Conservation (phyloP, 192 early-diverging fungal genomes). For the Gaertneriomyces sp. region DNA sequence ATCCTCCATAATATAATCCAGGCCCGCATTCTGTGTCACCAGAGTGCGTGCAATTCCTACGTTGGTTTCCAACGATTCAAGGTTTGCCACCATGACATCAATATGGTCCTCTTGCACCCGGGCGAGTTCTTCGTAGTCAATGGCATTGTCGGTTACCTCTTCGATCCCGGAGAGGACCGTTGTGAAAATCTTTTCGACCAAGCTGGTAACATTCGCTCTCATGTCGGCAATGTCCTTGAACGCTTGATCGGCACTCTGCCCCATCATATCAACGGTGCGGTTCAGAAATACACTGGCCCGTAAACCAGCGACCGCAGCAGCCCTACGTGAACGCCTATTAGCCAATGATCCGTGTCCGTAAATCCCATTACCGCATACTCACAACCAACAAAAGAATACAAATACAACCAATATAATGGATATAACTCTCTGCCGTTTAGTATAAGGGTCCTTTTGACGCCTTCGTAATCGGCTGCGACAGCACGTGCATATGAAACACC, state of each 20-base stretch:
- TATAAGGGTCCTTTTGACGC: slow-evolving; percentile 31
- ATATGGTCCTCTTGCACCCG: neutral
- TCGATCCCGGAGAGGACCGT: slow-evolving; percentile 1
- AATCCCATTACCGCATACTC: neutral
- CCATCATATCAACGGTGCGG: slow-evolving; percentile 7
- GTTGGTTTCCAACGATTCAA: neutral
- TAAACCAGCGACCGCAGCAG: slow-evolving; percentile 16
- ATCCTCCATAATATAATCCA: neutral
- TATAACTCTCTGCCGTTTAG: slow-evolving; percentile 7
- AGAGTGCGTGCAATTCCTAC: too few species aligned
- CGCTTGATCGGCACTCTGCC: slow-evolving; percentile 1
- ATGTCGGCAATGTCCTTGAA: slow-evolving; percentile 2
- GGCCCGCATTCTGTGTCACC: too few species aligned
- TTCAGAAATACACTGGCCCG: slow-evolving; percentile 5
- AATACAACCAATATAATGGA: slow-evolving; percentile 12
- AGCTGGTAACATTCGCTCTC: neutral
- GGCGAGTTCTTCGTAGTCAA: neutral
- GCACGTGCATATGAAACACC: slow-evolving; percentile 27
- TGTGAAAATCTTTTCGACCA: slow-evolving; percentile 3
- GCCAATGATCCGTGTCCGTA: neutral
- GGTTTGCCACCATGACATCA: neutral
- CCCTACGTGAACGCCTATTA: neutral
- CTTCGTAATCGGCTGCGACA: slow-evolving; percentile 10
- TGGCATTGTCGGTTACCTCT: neutral
- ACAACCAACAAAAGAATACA: slow-evolving; percentile 25